These are phyloP conservation scores for Heimioporus sp. DNA, from an alignment of 768 basidiomycete species.

Conservation along the genomic window DNA sequence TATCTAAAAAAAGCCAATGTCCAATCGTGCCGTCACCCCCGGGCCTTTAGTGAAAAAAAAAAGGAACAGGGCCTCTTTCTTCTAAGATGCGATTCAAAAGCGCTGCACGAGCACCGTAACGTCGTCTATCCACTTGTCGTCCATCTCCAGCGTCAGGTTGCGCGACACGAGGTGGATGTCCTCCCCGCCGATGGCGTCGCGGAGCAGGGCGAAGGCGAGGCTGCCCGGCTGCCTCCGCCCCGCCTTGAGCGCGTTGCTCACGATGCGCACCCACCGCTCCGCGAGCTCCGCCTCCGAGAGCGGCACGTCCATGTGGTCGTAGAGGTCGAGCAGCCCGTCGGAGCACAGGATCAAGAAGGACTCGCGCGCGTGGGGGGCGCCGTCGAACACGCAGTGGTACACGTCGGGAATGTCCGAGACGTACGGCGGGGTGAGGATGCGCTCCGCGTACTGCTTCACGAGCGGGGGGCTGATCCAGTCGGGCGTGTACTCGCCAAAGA, in stretches of 20 bases:
- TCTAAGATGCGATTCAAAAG: conserved; percentile 23
- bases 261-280: conserved; percentile 34
- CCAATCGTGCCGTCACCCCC: not conserved
- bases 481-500: conserved; percentile 23
- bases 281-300: conserved; percentile 28
- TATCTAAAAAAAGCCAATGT: not conserved
- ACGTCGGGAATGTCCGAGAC: conserved; percentile 42
- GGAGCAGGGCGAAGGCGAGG: conserved; percentile 39
- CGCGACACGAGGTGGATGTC: conserved; percentile 39
- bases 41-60: not conserved
- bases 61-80: not conserved
- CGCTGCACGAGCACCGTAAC: conserved; percentile 45
- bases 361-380: conserved; percentile 19
- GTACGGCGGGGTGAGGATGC: conserved; percentile 46
- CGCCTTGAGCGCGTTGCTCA: conserved; percentile 28
- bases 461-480: conserved; percentile 23
- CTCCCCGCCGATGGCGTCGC: conserved; percentile 43
- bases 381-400: conserved; percentile 32
- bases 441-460: conserved; percentile 26
- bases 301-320: conserved; percentile 24
- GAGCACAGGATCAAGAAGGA: conserved; percentile 41
- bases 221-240: conserved; percentile 26
- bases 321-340: conserved; percentile 46
- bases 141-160: conserved; percentile 48
- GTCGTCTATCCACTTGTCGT: conserved; percentile 51